Conservation (phyloP, 2,329 filamentous ascomycete species). For the Emergomyces orientalis region DNA sequence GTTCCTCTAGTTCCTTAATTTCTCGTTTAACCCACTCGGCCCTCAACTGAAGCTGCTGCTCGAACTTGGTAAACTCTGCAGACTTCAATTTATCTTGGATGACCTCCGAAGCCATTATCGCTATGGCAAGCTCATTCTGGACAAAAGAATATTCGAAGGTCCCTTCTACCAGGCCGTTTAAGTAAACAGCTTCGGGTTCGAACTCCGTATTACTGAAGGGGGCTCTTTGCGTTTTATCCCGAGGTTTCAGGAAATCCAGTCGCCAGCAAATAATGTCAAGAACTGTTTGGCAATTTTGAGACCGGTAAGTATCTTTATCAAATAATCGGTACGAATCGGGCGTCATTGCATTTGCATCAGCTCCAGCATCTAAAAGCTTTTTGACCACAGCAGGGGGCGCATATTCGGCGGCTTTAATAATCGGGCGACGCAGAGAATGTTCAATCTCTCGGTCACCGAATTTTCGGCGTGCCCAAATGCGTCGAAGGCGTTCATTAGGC, state of each 20-base stretch:
- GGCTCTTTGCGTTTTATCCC: constrained; percentile 26
- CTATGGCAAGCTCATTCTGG: constrained; percentile 26
- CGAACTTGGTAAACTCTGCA: neutral
- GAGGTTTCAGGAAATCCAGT: constrained; percentile 41
- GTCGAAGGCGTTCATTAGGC: constrained; percentile 39
- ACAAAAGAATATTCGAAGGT: constrained; percentile 51
- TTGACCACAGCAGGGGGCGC: constrained; percentile 47
- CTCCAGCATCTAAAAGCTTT: constrained; percentile 54
- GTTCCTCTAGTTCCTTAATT: constrained; percentile 40
- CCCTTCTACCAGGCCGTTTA: constrained; percentile 41
- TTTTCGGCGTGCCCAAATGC: constrained; percentile 27
- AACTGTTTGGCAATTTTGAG: constrained; percentile 38
- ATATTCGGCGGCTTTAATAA: constrained; percentile 51
- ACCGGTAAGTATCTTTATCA: constrained; percentile 14
- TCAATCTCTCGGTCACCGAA: constrained; percentile 44
- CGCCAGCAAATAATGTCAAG: constrained; percentile 52
- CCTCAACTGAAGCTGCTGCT: neutral
- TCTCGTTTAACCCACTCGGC: neutral
- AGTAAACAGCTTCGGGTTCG: constrained; percentile 39
- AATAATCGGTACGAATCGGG: constrained; percentile 23
- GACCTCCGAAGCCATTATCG: constrained; percentile 14
- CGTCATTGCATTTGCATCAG: constrained; percentile 55
- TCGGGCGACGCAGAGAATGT: constrained; percentile 50
- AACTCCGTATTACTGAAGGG: neutral
- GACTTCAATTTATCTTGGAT: constrained; percentile 27